phyloP scores from a whole-genome alignment of 306 rosid genomes.

The Canavalia ensiformis region DNA sequence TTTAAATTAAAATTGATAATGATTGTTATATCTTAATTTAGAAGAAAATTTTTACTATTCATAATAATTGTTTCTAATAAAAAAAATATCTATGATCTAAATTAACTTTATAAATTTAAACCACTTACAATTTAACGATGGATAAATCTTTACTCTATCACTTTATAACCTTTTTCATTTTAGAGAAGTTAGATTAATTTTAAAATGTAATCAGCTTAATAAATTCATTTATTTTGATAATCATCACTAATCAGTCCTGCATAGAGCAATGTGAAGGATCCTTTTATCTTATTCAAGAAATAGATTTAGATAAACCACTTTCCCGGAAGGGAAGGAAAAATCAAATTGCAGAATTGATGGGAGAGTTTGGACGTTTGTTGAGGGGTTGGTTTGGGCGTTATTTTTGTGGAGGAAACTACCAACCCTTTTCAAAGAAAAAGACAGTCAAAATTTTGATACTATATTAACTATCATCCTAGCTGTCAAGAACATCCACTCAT shows the following conservation, averaged over 20 bases:
- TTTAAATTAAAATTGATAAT: too few species aligned
- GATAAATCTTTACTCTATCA: too few species aligned
- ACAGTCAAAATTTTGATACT: constrained; percentile 38
- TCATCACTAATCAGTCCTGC: constrained; percentile 41
- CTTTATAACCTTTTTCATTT: too few species aligned
- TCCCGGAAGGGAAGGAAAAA: constrained; percentile 40
- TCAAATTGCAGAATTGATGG: constrained; percentile 37
- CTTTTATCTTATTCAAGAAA: constrained; percentile 37
- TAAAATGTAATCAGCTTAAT: neutral
- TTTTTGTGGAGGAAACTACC: constrained; percentile 45
- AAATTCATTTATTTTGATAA: neutral
- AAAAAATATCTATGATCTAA: too few species aligned
- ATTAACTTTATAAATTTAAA: too few species aligned
- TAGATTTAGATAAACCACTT: constrained; percentile 62
- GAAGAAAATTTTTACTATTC: too few species aligned
- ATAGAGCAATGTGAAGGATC: constrained; percentile 49
- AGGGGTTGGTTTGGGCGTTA: constrained; percentile 13
- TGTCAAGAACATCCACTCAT: constrained; percentile 49
- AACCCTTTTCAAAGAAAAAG: constrained; percentile 56
- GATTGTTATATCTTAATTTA: too few species aligned
- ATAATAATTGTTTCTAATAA: too few species aligned
- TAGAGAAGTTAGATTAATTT: too few species aligned
- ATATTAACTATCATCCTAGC: constrained; percentile 56
- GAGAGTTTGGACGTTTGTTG: constrained; percentile 45
- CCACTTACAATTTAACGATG: too few species aligned